Evolutionary conservation across 2,329 filamentous ascomycete genomes (phyloP), one percentile per base, ranked within the genome.

Genomic region (Didymellaceae sp.): DNA sequence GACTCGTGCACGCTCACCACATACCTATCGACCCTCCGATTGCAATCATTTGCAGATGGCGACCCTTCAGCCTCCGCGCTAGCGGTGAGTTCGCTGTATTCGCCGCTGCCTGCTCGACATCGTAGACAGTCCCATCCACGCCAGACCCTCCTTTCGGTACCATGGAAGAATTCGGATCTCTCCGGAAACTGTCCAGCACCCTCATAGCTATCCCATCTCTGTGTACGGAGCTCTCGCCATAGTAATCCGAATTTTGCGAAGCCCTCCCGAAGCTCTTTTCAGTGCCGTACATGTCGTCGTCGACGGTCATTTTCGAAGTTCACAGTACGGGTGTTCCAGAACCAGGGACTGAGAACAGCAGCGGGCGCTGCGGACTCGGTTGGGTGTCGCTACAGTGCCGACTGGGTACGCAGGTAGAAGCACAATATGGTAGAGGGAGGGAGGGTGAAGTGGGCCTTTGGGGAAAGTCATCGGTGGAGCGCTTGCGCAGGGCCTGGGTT

Each of bases 11-110:
- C 13, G 13, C 25, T 34, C 40, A 52, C 37, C 37, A 33, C 64
- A 39, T 69, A 66, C 76, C 76, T 65, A 96, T 96, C 9, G 89
- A 93, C 33, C 92, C 92, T 62, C 91, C 91, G 61, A 97, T 54
- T 11, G 51, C 51, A 34, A 54, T 54, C 51, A 54, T 54, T 31
- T 97, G 92, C 69, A 97, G 71, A 78, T 97, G 93, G 22, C 70
- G 58, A 9, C 69, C 70, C 54, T 72, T 72, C 11, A 73, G 61
- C 37, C 61, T 87, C 65, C 91, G 82, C 41, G 88, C 85, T 41
- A 97, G 80, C 6, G 88, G 85, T 35, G 89, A 87, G 58, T 86
- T 82, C 4, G 90, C 88, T 1, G 90, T 92, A 33, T 80, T 80
- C 13, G 75, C 72, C 1, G 80, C 82, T 1, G 83, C 84, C 45